phyloP scores from a whole-genome alignment of 306 rosid genomes.

The Herpetospermum pedunculosum region DNA sequence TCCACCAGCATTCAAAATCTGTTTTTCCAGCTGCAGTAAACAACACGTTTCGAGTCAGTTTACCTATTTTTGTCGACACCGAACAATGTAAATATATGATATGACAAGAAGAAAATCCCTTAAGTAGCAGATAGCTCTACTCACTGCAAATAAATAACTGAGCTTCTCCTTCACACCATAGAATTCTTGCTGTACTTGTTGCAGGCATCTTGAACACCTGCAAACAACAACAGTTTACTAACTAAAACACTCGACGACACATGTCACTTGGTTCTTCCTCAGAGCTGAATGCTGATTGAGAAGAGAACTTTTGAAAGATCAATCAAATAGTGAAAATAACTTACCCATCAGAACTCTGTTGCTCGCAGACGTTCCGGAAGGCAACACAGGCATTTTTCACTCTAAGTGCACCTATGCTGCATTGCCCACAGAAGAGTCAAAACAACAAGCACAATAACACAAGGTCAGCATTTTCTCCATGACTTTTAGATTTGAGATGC shows the following conservation, averaged over 20 bases:
- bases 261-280: not conserved
- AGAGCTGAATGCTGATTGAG: not conserved
- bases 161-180: slow-evolving; percentile 76
- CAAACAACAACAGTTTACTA: slow-evolving; percentile 10
- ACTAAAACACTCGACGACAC: not conserved
- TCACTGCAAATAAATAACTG: slow-evolving; percentile 64
- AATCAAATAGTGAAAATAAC: slow-evolving; percentile 21
- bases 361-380: slow-evolving; percentile 78
- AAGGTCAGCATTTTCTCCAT: not conserved
- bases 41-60: slow-evolving; percentile 9
- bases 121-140: not conserved
- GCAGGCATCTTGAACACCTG: slow-evolving; percentile 82
- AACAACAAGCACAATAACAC: not conserved
- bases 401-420: slow-evolving; percentile 89
- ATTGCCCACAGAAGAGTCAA: not conserved
- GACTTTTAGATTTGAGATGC: not conserved
- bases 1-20: slow-evolving; percentile 89
- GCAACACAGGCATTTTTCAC: slow-evolving; percentile 74
- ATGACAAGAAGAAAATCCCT: not conserved
- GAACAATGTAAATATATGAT: not conserved
- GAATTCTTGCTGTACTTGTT: slow-evolving; percentile 83
- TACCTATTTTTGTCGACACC: not conserved
- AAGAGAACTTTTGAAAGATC: not conserved
- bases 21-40: slow-evolving; percentile 78
- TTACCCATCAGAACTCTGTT: slow-evolving; percentile 71